phyloP scores from a whole-genome alignment of 1,284 basidiomycete genomes.

The Moesziomyces aphidis region DNA sequence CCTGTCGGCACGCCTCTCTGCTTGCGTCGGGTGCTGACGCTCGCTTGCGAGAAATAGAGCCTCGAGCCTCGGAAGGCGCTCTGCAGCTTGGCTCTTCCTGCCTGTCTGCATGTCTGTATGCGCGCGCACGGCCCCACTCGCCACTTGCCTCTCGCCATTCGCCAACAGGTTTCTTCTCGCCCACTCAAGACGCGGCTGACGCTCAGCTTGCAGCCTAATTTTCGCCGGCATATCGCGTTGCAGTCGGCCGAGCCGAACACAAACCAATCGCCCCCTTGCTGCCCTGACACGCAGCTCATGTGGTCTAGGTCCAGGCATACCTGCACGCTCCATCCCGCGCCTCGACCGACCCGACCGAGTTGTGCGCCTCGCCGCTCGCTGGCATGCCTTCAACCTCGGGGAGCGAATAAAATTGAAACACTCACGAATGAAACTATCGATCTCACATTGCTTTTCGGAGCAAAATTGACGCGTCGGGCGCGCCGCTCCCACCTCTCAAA shows the following conservation, averaged over 20 bases:
- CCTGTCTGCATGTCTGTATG: not conserved
- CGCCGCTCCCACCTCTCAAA: not conserved
- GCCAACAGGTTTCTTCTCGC: no score
- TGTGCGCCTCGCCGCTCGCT: no score
- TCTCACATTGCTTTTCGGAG: not conserved
- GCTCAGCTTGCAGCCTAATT: not conserved
- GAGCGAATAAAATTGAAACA: no score
- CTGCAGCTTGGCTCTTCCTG: no score
- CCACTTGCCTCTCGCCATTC: no score
- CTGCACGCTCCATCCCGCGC: no score
- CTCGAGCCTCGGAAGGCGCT: no score
- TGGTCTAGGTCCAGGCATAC: no score
- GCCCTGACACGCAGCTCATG: no score
- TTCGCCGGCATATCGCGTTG: not conserved
- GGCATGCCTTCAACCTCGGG: no score
- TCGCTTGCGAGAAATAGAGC: constrained; percentile 3
- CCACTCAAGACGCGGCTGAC: not conserved
- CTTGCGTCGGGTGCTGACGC: constrained; percentile 10
- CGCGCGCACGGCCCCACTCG: not conserved
- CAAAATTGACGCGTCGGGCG: not conserved
- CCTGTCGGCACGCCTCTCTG: constrained; percentile 1
- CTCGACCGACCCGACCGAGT: no score
- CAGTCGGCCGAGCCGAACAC: not conserved
- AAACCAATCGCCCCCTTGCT: not conserved
- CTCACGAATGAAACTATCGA: not conserved